Evolutionary conservation across 2,329 filamentous ascomycete genomes (phyloP), one percentile per base, ranked within the genome.

Genomic region (Aspergillus quadrilineatus): DNA sequence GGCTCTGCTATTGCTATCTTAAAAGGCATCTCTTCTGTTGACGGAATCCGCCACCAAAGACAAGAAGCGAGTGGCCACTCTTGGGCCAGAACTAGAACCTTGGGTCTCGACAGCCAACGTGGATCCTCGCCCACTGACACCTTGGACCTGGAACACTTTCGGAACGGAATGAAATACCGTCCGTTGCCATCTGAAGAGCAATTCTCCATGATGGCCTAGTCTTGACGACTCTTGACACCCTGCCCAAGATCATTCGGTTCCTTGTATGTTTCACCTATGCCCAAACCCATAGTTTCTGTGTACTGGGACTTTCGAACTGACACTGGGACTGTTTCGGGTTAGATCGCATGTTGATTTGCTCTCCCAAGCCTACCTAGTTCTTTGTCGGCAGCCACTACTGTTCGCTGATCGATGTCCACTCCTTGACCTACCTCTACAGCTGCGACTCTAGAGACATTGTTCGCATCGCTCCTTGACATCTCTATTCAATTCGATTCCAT

Each of bases 331-430:
- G 5, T 47, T 39, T 55, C 14, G 47, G 36, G 22, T 41, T 47
- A 57, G 55, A 50, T 57, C 50, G 55, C 50, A 53, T 56, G 44
- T 57, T 48, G 50, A 48, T 49, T 47, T 39, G 49, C 36, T 48
- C 17, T 34, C 34, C 37, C 37, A 29, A 42, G 41, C 32, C 47
- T 15, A 47, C 15, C 10, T 50, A 41, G 26, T 50, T 51, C 42
- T 52, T 50, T 53, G 50, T 57, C 55, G 55, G 44, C 55, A 53
- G 50, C 37, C 34, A 53, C 37, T 26, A 53, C 17, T 50, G 29
- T 44, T 51, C 53, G 55, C 48, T 53, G 55, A 5, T 37, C 34
- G 34, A 57, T 53, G 55, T 57, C 55, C 55, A 41, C 55, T 57
- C 55, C 39, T 57, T 57, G 55, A 57, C 51, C 45, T 51, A 43